These are phyloP conservation scores for Tulasnella sp. DNA, from an alignment of 768 basidiomycete species.

Conservation along the genomic window DNA sequence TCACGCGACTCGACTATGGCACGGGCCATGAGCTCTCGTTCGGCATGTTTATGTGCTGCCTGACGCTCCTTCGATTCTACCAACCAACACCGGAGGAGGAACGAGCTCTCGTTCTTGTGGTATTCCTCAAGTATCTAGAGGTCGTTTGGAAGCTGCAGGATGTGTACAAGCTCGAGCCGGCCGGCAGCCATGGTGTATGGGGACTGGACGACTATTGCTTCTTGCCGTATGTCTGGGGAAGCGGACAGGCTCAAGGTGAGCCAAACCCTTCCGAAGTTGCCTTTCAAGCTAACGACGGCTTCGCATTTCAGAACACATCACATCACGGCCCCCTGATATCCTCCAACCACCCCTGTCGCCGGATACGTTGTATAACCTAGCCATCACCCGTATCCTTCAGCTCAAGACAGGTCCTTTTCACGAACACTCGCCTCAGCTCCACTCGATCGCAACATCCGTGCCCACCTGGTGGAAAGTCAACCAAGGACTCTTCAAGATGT, in stretches of 20 bases:
- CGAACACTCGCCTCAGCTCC: constrained; percentile 83
- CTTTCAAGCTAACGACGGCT: background rate
- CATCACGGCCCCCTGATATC: constrained; percentile 50
- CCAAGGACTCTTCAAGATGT: constrained; percentile 90
- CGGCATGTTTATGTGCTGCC: constrained; percentile 60
- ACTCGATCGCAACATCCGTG: constrained; percentile 80
- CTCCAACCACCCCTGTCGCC: constrained; percentile 46
- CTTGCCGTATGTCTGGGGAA: constrained; percentile 83
- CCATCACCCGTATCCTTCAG: constrained; percentile 63
- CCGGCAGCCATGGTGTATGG: constrained; percentile 98
- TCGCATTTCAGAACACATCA: constrained; percentile 6
- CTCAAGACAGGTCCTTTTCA: constrained; percentile 83
- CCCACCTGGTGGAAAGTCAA: constrained; percentile 88
- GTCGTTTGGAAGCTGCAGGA: constrained; percentile 83
- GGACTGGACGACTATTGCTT: constrained; percentile 89
- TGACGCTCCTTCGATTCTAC: constrained; percentile 60
- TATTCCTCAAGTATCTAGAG: constrained; percentile 58
- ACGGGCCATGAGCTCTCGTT: constrained; percentile 94
- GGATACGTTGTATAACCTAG: constrained; percentile 74
- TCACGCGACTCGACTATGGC: constrained; percentile 88
- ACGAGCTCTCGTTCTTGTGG: constrained; percentile 42
- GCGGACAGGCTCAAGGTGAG: constrained; percentile 73
- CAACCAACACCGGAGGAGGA: constrained; percentile 51
- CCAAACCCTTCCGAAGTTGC: background rate
- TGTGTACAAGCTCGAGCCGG: constrained; percentile 83